Evolutionary conservation across 176 grass and related monocot genomes (phyloP), one percentile per base, ranked within the genome.

Genomic region (Thalia dealbata): DNA sequence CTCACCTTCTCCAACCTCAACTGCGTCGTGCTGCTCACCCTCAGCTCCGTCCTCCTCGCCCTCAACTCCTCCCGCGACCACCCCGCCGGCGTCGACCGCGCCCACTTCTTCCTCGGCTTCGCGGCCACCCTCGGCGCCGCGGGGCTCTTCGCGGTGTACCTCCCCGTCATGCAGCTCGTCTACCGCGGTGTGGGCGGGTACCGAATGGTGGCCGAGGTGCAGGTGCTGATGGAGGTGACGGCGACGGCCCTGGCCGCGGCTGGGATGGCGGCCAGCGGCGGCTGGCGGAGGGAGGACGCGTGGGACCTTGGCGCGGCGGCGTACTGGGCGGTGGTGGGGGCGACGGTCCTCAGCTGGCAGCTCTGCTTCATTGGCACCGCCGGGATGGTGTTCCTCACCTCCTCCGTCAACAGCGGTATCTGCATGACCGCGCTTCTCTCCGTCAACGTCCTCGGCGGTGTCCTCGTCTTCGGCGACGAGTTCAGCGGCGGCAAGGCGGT

Each of bases 361-460:
- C 75, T 91, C 21, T 90, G 93, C 82, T 97, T 97, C 81, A 82
- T 92, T 78, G 89, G 93, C 52, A 97, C 93, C 1, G 93, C 93
- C 1, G 89, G 89, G 66, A 85, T 88, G 93, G 82, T 97, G 52
- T 97, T 90, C 79, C 83, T 92, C 3, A 97, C 87, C 48, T 86
- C 93, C 58, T 92, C 93, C 27, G 85, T 97, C 44, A 85, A 92
- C 82, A 91, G 93, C 70, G 93, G 89, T 59, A 88, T 97, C 64
- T 97, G 93, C 87, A 92, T 97, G 93, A 79, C 93, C 14, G 87
- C 89, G 26, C 82, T 97, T 77, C 85, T 92, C 16, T 79, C 93
- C 10, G 72, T 73, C 63, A 97, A 92, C 84, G 93, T 97, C 11
- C 35, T 97, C 75, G 89, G 84, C 30, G 93, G 93, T 23, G 87